Base-by-base conservation (phyloP, 345 rosid species). In the Salix brachista region DNA sequence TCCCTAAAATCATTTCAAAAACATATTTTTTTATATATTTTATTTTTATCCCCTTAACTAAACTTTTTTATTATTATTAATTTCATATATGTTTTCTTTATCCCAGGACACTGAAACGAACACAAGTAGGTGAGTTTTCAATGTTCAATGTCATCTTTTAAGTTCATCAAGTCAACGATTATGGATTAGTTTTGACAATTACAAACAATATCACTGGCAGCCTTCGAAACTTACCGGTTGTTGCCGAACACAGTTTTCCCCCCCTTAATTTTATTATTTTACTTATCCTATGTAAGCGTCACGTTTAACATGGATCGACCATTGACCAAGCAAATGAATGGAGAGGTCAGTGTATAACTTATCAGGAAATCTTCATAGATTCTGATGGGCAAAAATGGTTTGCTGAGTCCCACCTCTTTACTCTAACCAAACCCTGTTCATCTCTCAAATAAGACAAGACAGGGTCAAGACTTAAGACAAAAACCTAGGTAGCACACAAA, bases 371-470 rank as follows among this genome's bases (percentile, higher is more conserved):
- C 12, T 25, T n/a, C 72, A 39, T 8, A 26, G 76, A 78, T 60
- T 18, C 41, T 30, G 25, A 18, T 26, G 44, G 78, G 62, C 52
- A 60, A 25, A 8, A 17, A 32, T 19, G 58, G 65, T 10, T 79
- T 32, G 67, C 71, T 61, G 67, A 78, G 78, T 69, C 80, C n/a
- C 26, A 13, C 36, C 25, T 67, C 52, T 25, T 37, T 17, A 30
- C 44, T 76, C 79, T 78, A 81, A 83, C 88, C 80, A 5, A 52
- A 61, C 48, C 69, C 44, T 65, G 17, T 25, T 46, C 71, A 23
- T 23, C 69, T 19, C 11, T 10, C 52, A 23, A 25, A 23, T 9
- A 58, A 3, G 64, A 23, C 56, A 12, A 41, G 78, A 78, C 71
- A 64, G 18, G 26, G 77, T 80, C 84, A 83, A 76, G 30, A 56